Evolutionary conservation across 2,329 filamentous ascomycete species (phyloP), one percentile per base, ranked within the genome.

Genomic region (Phialocephala sp.): DNA sequence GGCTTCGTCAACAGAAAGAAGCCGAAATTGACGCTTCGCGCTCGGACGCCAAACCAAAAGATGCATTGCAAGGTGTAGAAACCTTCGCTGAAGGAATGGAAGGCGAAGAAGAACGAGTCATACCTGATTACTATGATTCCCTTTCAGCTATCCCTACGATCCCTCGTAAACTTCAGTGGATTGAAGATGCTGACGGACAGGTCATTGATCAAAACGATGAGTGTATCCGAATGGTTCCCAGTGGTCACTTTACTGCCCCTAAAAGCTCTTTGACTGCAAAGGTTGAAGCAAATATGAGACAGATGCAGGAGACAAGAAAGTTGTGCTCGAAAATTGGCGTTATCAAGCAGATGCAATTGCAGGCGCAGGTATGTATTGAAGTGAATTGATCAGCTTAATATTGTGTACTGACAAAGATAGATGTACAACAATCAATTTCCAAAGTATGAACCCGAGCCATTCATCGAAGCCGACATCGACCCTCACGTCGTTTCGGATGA

Each of bases 291-390:
- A 99, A 99, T 73, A 92, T 98, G 79, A 88, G 88, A 67, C 94
- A 97, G 76, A 94, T 99, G 85, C 95, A 99, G 77, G 94, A 98
- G 74, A 99, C 95, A 0, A 87, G 95, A 72, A 98, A 97, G 76
- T 86, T 99, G 36, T 97, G 93, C 74, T 93, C 93, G 12, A 99
- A 98, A 80, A 97, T 99, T 76, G 90, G 92, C 58, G 93, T 99
- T 68, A 95, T 99, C 77, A 99, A 98, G 81, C 95, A 99, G 80
- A 99, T 99, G 95, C 95, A 99, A 80, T 88, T 98, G 62, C 95
- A 99, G 78, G 92, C 93, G 60, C 95, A 97, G 86, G 92, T 93
- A 86, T 76, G 82, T 74, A 32, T 18, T 6, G 2, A 35, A 54
- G 27, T 59, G 8, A 35, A 36, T 41, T 4, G 32, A 2, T 43